Evolutionary conservation across 129 eudicot genomes (phyloP), one percentile per base, ranked within the genome.

Genomic region (Arctium lappa): DNA sequence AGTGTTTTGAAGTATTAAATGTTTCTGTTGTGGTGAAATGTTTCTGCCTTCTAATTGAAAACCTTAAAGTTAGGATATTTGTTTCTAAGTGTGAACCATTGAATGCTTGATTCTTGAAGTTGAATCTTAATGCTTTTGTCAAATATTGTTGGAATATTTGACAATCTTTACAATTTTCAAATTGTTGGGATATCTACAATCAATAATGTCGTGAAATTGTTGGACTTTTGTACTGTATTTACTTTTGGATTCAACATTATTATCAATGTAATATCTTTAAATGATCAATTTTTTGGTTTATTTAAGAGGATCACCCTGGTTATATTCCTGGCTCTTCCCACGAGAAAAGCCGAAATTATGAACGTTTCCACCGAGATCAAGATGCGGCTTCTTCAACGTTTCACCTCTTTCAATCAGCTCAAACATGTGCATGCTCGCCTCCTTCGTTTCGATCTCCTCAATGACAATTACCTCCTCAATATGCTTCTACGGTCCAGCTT

Each of bases 341-440:
- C 8, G 6, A 70, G 81, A 83, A 37, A 36, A 50, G 72, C 71
- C 31, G 8, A 31, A 60, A 74, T 10, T 15, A 84, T 84, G 84
- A 81, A 76, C 70, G 69, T 75, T 70, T 79, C 82, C 60, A 16
- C 69, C 69, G 87, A 88, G 39, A 79, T 93, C 16, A 88, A 86
- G 69, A 69, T 75, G 1, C 83, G 79, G 68, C 82, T 94, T 76
- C 33, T 79, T 79, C 89, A 86, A 40, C 87, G 86, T 79, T 60
- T 81, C 75, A 83, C 42, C 37, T 83, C 97, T 48, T 83, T 90
- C 32, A 84, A 81, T 9, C 89, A 89, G 4, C 92, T 92, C 79
- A 92, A 92, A 81, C 93, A 94, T 82, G 78, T 91, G 62, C 97
- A 92, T 68, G 91, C 87, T 10, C 92, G 86, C 76, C 87, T 94